These are phyloP conservation scores for Dactylonectria estremocensis DNA, from an alignment of 2,329 filamentous ascomycete species.

Conservation along the genomic window DNA sequence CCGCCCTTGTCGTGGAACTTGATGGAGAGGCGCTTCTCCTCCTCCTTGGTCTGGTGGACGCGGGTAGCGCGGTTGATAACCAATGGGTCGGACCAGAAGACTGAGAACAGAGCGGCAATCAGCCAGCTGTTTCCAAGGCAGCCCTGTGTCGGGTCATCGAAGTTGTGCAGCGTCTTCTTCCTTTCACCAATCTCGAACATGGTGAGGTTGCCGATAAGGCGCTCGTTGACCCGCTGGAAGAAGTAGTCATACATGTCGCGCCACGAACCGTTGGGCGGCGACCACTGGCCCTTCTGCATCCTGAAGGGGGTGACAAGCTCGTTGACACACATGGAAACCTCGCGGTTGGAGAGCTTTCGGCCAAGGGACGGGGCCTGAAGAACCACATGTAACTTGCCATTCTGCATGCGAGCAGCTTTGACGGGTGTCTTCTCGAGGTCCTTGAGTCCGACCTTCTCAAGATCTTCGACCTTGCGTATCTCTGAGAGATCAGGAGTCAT, in stretches of 20 bases:
- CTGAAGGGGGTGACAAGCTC: slow-evolving; percentile 59
- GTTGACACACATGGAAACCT: slow-evolving; percentile 58
- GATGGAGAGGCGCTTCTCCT: slow-evolving; percentile 51
- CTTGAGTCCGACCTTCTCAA: slow-evolving; percentile 58
- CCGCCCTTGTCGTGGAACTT: slow-evolving; percentile 63
- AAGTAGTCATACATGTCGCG: slow-evolving; percentile 57
- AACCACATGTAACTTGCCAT: slow-evolving; percentile 61
- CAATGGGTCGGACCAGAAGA: slow-evolving; percentile 61
- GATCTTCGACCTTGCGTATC: slow-evolving; percentile 56
- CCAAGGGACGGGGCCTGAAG: slow-evolving; percentile 55
- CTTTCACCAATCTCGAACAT: slow-evolving; percentile 46
- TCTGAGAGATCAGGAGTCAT: slow-evolving; percentile 60
- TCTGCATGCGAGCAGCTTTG: slow-evolving; percentile 59
- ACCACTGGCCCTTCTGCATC: slow-evolving; percentile 51
- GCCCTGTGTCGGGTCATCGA: slow-evolving; percentile 62
- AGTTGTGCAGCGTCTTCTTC: slow-evolving; percentile 45
- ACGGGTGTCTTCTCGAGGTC: slow-evolving; percentile 54
- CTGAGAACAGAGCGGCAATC: slow-evolving; percentile 61
- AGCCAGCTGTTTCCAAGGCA: slow-evolving; percentile 61
- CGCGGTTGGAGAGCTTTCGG: slow-evolving; percentile 56
- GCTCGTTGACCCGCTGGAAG: slow-evolving; percentile 51
- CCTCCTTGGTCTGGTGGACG: slow-evolving; percentile 43
- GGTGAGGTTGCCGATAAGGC: slow-evolving; percentile 52
- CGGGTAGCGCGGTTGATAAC: slow-evolving; percentile 57
- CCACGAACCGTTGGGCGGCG: slow-evolving; percentile 59